Conservation (phyloP, 2,329 filamentous ascomycete genomes). For the Paecilomyces sp. region DNA sequence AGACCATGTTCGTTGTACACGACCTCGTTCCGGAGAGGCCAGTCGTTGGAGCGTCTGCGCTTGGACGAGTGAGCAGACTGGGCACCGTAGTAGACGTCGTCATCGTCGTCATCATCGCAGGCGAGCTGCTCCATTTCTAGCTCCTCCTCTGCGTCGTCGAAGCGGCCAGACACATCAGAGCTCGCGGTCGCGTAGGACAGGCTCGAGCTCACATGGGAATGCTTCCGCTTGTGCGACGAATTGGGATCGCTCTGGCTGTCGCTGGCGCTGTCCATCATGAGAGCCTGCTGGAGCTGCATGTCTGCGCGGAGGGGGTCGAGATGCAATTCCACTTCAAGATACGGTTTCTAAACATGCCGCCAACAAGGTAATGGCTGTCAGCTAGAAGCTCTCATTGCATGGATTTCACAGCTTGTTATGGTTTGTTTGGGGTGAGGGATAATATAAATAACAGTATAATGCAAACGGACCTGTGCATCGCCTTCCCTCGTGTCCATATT, state of each 20-base stretch:
- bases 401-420: background rate
- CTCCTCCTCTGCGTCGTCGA: conserved; percentile 28
- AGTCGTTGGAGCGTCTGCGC: conserved; percentile 37
- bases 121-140: conserved; percentile 11
- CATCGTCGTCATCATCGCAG: conserved; percentile 8
- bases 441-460: background rate
- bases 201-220: conserved; percentile 16
- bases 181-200: conserved; percentile 7
- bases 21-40: conserved; percentile 27
- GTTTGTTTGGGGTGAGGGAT: background rate
- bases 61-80: conserved; percentile 28
- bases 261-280: conserved; percentile 11
- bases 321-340: conserved; percentile 10
- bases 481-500: background rate
- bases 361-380: background rate
- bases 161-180: conserved; percentile 27
- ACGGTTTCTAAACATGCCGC: conserved; percentile 1
- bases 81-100: background rate
- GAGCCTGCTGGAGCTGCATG: conserved; percentile 15
- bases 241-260: conserved; percentile 8
- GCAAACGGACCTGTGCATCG: background rate
- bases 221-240: conserved; percentile 20
- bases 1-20: conserved; percentile 10
- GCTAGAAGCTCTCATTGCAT: background rate
- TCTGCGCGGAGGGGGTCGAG: conserved; percentile 13